Conservation (phyloP, 768 basidiomycete species). For the Amanita inopinata region DNA sequence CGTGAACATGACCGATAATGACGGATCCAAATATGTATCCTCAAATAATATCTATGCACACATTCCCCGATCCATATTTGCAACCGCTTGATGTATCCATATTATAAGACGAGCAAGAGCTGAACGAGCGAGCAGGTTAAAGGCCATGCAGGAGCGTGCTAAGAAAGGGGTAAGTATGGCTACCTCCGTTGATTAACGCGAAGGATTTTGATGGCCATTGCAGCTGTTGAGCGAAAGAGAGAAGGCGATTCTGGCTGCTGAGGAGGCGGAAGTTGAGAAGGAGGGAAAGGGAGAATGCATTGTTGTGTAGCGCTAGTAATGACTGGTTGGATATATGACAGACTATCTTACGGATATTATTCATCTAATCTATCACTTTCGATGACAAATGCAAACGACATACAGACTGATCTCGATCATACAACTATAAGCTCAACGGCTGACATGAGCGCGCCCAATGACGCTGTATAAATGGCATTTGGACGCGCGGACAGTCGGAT, state of each 20-base stretch:
- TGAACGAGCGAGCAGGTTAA: conserved; percentile 60
- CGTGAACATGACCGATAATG: conserved; percentile 10
- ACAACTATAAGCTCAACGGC: too few relatives aligned
- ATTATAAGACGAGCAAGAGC: conserved; percentile 56
- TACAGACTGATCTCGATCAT: too few relatives aligned
- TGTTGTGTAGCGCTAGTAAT: conserved; percentile 36
- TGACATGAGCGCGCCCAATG: too few relatives aligned
- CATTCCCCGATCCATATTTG: conserved; percentile 60
- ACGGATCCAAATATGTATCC: conserved; percentile 28
- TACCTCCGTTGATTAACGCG: not conserved
- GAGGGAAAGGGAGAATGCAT: conserved; percentile 43
- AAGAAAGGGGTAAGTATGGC: conserved; percentile 57
- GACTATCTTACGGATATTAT: not conserved
- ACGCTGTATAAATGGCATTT: too few relatives aligned
- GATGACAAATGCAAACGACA: too few relatives aligned
- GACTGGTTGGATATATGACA: not conserved
- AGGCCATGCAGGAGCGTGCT: conserved; percentile 63
- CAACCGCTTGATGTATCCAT: conserved; percentile 40
- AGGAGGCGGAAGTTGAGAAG: conserved; percentile 32
- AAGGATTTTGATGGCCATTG: conserved; percentile 1
- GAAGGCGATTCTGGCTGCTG: conserved; percentile 46
- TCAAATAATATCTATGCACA: conserved; percentile 40
- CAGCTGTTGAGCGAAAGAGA: conserved; percentile 57
- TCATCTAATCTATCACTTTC: too few relatives aligned
- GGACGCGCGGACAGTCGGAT: too few relatives aligned